Percentiles rank a stretch among this genome's conserved stretches.
Conservation (phyloP, 1,139 yeast species). For the Hemisphaericaspora xylofermentans region DNA sequence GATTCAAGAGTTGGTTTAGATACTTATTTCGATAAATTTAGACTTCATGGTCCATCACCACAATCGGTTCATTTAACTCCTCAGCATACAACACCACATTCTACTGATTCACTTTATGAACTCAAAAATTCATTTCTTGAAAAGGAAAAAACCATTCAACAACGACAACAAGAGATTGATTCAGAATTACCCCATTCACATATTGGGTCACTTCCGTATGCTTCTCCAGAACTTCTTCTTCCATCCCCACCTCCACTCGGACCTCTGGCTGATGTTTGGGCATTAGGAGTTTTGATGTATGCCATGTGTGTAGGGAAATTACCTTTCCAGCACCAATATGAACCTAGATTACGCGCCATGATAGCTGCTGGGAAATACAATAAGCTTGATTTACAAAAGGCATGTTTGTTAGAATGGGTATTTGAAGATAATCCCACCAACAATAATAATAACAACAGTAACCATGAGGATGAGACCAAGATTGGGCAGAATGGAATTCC, state of each 20-base stretch:
- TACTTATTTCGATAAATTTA: constrained; percentile 10
- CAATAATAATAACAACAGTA: neutral
- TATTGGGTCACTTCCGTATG: constrained; percentile 90
- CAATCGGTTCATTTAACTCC: constrained; percentile 38
- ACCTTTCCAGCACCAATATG: constrained; percentile 82
- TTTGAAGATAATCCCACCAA: constrained; percentile 12
- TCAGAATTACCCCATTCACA: constrained; percentile 57
- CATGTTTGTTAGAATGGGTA: constrained; percentile 31
- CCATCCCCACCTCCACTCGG: constrained; percentile 70
- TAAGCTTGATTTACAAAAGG: constrained; percentile 36
- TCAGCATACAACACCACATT: constrained; percentile 11
- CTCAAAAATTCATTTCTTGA: constrained; percentile 6
- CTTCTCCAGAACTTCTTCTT: constrained; percentile 78
- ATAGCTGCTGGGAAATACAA: constrained; percentile 70
- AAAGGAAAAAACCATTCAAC: constrained; percentile 1
- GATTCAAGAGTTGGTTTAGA: constrained; percentile 37
- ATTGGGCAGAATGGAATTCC: constrained; percentile 10
- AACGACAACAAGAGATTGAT: constrained; percentile 23
- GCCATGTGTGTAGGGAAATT: constrained; percentile 71
- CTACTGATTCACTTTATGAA: constrained; percentile 10
- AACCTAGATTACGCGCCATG: constrained; percentile 72
- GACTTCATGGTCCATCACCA: constrained; percentile 36
- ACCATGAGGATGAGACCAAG: constrained; percentile 4
- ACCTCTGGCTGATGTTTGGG: constrained; percentile 86
- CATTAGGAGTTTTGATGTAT: constrained; percentile 75